These are phyloP conservation scores for Botrytis squamosa DNA, from an alignment of 2,329 filamentous ascomycete species.

Conservation along the genomic window DNA sequence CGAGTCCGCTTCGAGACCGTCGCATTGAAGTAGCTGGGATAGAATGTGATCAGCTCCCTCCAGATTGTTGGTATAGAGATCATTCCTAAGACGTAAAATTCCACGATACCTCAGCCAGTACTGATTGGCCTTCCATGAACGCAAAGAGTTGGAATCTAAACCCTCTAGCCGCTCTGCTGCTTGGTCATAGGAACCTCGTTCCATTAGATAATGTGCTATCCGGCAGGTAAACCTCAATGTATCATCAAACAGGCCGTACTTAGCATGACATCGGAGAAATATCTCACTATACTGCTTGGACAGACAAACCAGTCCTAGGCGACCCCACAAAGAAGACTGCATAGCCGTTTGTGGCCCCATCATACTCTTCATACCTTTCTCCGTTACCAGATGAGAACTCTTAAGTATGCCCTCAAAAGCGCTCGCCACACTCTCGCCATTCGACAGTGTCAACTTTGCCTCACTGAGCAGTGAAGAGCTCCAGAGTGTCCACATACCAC, in stretches of 20 bases:
- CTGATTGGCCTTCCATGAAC: slow-evolving; percentile 75
- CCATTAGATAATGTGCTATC: slow-evolving; percentile 63
- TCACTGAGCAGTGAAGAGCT: slow-evolving; percentile 83
- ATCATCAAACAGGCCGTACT: slow-evolving; percentile 70
- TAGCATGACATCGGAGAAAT: slow-evolving; percentile 70
- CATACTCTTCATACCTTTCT: slow-evolving; percentile 69
- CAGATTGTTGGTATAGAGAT: slow-evolving; percentile 58
- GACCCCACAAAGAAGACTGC: slow-evolving; percentile 69
- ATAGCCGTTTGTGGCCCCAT: slow-evolving; percentile 74
- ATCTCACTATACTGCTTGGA: slow-evolving; percentile 66
- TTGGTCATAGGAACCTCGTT: slow-evolving; percentile 68
- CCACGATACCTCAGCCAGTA: slow-evolving; percentile 67
- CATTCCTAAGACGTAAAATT: slow-evolving; percentile 62
- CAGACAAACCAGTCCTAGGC: slow-evolving; percentile 62
- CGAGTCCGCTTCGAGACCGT: slow-evolving; percentile 48
- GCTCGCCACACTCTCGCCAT: slow-evolving; percentile 61
- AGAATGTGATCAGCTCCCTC: slow-evolving; percentile 56
- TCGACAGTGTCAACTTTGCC: slow-evolving; percentile 73
- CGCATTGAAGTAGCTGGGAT: slow-evolving; percentile 50
- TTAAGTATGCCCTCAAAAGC: slow-evolving; percentile 79
- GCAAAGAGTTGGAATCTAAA: slow-evolving; percentile 60
- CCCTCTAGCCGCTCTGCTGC: slow-evolving; percentile 60
- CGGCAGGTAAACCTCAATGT: slow-evolving; percentile 72
- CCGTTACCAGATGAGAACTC: slow-evolving; percentile 78
- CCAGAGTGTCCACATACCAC: slow-evolving; percentile 80